These are phyloP conservation scores for Arthrobotrys entomopaga DNA, from an alignment of 2,329 filamentous ascomycete genomes.

Conservation along the genomic window DNA sequence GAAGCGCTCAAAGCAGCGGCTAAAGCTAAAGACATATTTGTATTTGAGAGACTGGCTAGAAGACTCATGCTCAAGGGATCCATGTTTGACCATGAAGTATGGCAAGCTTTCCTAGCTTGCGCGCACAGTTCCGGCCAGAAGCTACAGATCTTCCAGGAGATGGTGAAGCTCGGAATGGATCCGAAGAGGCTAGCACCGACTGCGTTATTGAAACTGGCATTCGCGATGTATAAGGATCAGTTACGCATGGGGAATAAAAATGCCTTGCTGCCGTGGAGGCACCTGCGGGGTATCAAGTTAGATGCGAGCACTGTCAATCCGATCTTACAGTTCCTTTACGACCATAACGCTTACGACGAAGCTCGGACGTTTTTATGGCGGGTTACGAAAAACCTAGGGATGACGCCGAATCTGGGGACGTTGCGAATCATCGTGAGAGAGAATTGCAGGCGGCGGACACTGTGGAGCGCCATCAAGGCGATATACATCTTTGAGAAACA, in stretches of 20 bases:
- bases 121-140: conserved; percentile 37
- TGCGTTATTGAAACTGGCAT: conserved; percentile 12
- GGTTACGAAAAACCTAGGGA: neutral
- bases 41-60: conserved; percentile 27
- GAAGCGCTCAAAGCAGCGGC: conserved; percentile 27
- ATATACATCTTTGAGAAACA: conserved; percentile 24
- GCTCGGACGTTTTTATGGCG: conserved; percentile 27
- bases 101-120: conserved; percentile 24
- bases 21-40: conserved; percentile 39
- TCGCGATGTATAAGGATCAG: conserved; percentile 47
- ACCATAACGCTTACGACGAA: conserved; percentile 32
- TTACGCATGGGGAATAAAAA: conserved; percentile 23
- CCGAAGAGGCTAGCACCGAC: conserved; percentile 28
- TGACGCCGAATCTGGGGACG: conserved; percentile 31
- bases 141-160: conserved; percentile 29
- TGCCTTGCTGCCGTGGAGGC: conserved; percentile 27
- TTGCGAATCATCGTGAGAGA: conserved; percentile 35
- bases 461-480: conserved; percentile 6
- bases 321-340: conserved; percentile 38
- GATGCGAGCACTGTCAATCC: conserved; percentile 28
- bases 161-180: conserved; percentile 33
- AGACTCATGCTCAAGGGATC: conserved; percentile 22
- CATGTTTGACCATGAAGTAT: conserved; percentile 20
- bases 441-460: neutral
- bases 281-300: conserved; percentile 30